A percentile compares a stretch with the other conserved stretches of the same genome.
Conservation (phyloP, 176 grass and related monocot genomes). For the Metroxylon sagu region DNA sequence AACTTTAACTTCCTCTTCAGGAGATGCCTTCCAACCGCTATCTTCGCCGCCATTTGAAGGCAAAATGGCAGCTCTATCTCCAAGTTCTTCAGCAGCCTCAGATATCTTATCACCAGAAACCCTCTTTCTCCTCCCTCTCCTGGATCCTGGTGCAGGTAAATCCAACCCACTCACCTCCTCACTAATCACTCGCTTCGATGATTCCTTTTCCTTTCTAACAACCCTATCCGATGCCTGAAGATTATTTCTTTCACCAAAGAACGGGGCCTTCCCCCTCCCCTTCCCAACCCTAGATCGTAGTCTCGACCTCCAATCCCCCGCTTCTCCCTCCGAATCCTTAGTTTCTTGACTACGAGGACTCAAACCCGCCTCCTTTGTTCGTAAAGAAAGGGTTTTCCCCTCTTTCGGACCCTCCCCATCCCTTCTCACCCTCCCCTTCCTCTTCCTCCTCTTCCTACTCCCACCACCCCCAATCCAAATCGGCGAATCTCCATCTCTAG, state of each 20-base stretch:
- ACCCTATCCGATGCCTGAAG: background rate
- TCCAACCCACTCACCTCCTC: background rate
- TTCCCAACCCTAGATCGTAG: conserved; percentile 66
- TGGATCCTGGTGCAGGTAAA: conserved; percentile 7
- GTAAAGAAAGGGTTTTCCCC: background rate
- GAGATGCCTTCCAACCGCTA: background rate
- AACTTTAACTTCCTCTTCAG: conserved; percentile 18
- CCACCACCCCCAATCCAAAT: conserved; percentile 11
- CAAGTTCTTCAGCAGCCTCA: conserved; percentile 21
- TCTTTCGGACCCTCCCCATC: background rate
- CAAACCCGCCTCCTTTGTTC: conserved; percentile 22
- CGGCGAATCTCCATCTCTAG: conserved; percentile 22
- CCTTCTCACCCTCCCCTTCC: conserved; percentile 4
- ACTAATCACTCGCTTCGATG: background rate
- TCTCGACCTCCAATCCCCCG: conserved; percentile 44
- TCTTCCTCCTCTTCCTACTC: conserved; percentile 30
- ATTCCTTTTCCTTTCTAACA: conserved; percentile 3
- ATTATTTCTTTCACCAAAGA: conserved; percentile 10
- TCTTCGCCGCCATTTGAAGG: conserved; percentile 15
- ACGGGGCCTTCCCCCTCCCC: conserved; percentile 12
- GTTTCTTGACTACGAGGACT: conserved; percentile 1
- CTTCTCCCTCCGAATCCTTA: conserved; percentile 18
- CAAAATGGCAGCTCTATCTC: conserved; percentile 35
- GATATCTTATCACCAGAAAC: conserved; percentile 10
- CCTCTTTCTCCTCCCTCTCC: conserved; percentile 16